Base-by-base conservation (phyloP, 2,329 filamentous ascomycete species). In the Huntiella savannae region DNA sequence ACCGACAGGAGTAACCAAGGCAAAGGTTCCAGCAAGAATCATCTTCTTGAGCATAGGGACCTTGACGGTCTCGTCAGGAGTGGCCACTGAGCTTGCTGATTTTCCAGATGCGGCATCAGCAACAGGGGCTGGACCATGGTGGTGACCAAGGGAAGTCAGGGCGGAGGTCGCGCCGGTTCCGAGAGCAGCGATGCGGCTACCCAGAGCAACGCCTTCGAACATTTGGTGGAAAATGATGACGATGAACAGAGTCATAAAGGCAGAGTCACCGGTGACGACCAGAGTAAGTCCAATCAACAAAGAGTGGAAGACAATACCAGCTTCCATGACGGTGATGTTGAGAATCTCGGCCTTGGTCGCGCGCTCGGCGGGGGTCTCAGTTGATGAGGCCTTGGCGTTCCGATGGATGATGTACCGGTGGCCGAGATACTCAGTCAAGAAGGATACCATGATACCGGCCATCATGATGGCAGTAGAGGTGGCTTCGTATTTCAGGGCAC, bases 171-270 rank as follows among this genome's bases (percentile, higher is more conserved):
- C 38, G 17, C 4, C 36, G 3, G 57, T 59, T 19, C 64, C 68
- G 1, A 83, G 64, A 0, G 69, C 67, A 6, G 79, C 77, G 51
- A 85, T 84, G 11, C 77, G 80, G 16, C 47, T 49, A 11, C 48
- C 80, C 1, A 86, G 73, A 0, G 81, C 81, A 40, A 86, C 66
- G 3, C 82, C 81, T 56, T 85, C 80, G 54, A 87, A 83, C 64
- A 82, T 75, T 55, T 85, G 81, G 56, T 85, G 81, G 62, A 85
- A 84, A 48, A 84, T 62, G 49, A 86, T 82, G 46, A 85, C 80
- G 38, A 72, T 58, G 49, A 73, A 72, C n/a, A 76, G 64, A 1
- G 69, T 73, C 46, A 67, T 56, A 59, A 75, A 75, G 53, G 67
- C 70, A 34, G 61, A 63, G 52, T 76, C 71, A 2, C 66, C 70